phyloP scores from a whole-genome alignment of 2,329 filamentous ascomycete genomes.

The Sporothrix dimorphospora region DNA sequence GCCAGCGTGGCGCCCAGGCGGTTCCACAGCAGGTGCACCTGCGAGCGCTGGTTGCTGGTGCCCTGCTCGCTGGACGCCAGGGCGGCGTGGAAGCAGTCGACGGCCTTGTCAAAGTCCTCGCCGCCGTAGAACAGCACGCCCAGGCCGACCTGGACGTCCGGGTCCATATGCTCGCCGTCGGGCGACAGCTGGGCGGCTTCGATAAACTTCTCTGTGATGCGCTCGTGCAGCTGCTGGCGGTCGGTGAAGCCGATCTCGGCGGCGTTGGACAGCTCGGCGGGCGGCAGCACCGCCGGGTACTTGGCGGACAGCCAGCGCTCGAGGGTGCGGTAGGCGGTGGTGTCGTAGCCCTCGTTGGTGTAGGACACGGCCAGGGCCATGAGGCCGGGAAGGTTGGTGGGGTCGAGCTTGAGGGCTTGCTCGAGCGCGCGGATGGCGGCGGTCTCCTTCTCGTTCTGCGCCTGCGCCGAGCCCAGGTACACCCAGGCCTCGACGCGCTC shows the following conservation, averaged over 20 bases:
- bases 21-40: slow-evolving; percentile 96
- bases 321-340: slow-evolving; percentile 91
- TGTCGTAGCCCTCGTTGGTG: slow-evolving; percentile 98
- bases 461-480: slow-evolving; percentile 86
- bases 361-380: slow-evolving; percentile 97
- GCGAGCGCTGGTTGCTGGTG: slow-evolving; percentile 78
- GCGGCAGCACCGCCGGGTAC: slow-evolving; percentile 81
- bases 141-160: slow-evolving; percentile 94
- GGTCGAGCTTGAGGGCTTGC: slow-evolving; percentile 84
- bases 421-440: slow-evolving; percentile 93
- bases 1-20: slow-evolving; percentile 92
- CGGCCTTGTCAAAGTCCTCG: slow-evolving; percentile 97
- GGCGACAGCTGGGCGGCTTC: slow-evolving; percentile 89
- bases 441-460: slow-evolving; percentile 97
- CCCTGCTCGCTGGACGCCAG: slow-evolving; percentile 84
- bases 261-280: slow-evolving; percentile 70
- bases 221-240: slow-evolving; percentile 83
- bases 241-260: slow-evolving; percentile 94
- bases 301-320: slow-evolving; percentile 97
- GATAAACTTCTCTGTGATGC: slow-evolving; percentile 90
- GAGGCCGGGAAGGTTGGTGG: slow-evolving; percentile 81
- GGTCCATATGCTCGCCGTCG: slow-evolving; percentile 93
- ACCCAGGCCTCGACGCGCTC: slow-evolving; percentile 93
- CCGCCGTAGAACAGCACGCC: slow-evolving; percentile 97
- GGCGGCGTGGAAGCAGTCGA: slow-evolving; percentile 95